Conservation (phyloP, 805 yeast species). For the Vanderwaltozyma polyspora region DNA sequence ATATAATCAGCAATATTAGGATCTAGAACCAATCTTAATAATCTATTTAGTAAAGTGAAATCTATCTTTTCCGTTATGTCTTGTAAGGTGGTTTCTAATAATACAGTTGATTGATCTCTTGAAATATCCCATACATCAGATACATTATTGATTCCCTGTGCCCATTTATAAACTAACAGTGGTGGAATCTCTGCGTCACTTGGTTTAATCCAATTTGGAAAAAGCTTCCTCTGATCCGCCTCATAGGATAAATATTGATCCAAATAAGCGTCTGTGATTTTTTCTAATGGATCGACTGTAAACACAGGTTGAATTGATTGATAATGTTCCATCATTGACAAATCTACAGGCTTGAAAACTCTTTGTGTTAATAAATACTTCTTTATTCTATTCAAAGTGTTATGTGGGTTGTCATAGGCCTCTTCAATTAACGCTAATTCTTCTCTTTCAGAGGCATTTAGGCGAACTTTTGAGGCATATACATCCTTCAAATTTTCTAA, state of each 20-base stretch:
- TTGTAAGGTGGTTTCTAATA: conserved; percentile 65
- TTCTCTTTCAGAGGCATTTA: conserved; percentile 81
- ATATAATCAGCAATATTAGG: conserved; percentile 90
- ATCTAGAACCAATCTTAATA: conserved; percentile 72
- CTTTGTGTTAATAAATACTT: conserved; percentile 75
- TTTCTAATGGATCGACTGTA: conserved; percentile 82
- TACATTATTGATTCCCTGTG: conserved; percentile 78
- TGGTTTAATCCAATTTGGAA: conserved; percentile 96
- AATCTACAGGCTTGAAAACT: conserved; percentile 77
- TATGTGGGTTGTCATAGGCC: conserved; percentile 95
- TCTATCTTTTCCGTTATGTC: conserved; percentile 80
- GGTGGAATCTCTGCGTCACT: conserved; percentile 92
- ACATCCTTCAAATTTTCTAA: conserved; percentile 78
- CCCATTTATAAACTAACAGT: conserved; percentile 82
- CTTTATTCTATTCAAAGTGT: conserved; percentile 75
- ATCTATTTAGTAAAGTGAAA: conserved; percentile 71
- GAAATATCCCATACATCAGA: conserved; percentile 67
- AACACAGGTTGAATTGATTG: conserved; percentile 78
- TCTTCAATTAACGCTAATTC: conserved; percentile 89
- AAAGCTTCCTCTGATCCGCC: conserved; percentile 72
- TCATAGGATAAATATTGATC: conserved; percentile 97
- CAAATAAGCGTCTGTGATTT: conserved; percentile 88
- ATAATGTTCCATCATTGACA: conserved; percentile 88
- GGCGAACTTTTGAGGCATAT: conserved; percentile 60
- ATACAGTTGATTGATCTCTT: conserved; percentile 67